A percentile compares a stretch with the other conserved stretches of the same genome.
Evolutionary conservation across 345 rosid genomes (phyloP).

Genomic region (Boechera stricta): DNA sequence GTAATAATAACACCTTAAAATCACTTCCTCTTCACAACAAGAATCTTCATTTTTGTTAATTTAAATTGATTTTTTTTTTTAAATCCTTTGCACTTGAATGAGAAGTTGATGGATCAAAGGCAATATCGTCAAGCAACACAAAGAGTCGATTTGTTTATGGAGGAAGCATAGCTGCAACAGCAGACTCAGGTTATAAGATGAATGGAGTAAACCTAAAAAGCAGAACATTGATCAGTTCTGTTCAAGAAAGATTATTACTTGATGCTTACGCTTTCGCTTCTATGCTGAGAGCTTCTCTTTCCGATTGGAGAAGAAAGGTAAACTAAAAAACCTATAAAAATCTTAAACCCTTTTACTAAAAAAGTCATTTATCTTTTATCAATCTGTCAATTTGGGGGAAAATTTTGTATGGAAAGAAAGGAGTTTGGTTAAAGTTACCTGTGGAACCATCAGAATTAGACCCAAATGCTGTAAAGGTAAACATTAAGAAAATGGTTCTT

Average conservation of each 20-base stretch:
- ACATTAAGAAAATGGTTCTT: neutral
- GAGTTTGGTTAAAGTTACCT: constrained; percentile 88
- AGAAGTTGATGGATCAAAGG: constrained; percentile 37
- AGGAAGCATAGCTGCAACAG: constrained; percentile 47
- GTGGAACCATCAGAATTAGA: constrained; percentile 72
- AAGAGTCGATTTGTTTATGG: constrained; percentile 47
- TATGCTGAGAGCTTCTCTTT: constrained; percentile 61
- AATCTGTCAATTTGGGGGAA: neutral
- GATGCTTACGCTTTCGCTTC: constrained; percentile 58
- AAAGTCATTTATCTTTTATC: too few species aligned
- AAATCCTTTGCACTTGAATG: neutral
- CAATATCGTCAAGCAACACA: constrained; percentile 50
- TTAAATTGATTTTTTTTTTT: neutral
- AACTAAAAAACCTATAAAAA: neutral
- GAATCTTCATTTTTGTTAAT: neutral
- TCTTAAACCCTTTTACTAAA: neutral
- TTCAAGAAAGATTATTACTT: constrained; percentile 53
- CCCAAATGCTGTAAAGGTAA: constrained; percentile 83
- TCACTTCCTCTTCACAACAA: constrained; percentile 7
- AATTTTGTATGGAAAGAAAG: constrained; percentile 73
- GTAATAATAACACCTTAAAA: constrained; percentile 46
- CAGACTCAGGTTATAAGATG: constrained; percentile 47
- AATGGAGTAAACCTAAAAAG: constrained; percentile 44
- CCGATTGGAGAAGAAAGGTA: constrained; percentile 75
- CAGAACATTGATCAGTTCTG: constrained; percentile 46